These are phyloP conservation scores for Xylogone sp. DNA, from an alignment of 2,329 filamentous ascomycete genomes.

Conservation along the genomic window DNA sequence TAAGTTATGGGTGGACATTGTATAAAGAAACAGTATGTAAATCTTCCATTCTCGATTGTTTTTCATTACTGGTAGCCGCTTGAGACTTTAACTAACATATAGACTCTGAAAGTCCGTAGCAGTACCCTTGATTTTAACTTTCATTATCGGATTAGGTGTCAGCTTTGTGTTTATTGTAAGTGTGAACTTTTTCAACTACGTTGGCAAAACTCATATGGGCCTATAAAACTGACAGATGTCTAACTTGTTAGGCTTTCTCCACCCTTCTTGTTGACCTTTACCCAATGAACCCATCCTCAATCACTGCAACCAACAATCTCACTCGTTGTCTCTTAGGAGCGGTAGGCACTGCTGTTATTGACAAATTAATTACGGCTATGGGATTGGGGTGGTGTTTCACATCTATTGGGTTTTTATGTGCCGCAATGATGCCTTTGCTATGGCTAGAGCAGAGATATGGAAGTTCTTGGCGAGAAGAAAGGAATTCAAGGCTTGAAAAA, in stretches of 20 bases:
- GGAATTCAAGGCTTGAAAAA: not conserved
- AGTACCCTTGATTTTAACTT: conserved; percentile 8
- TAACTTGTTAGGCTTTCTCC: conserved; percentile 1
- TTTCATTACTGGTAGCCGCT: not conserved
- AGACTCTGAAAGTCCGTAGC: conserved; percentile 1
- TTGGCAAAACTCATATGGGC: not conserved
- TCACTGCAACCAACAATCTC: conserved; percentile 6
- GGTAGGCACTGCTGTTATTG: conserved; percentile 2
- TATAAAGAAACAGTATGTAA: conserved; percentile 1
- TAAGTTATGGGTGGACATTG: conserved; percentile 8
- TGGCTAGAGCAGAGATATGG: conserved; percentile 5
- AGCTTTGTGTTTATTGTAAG: conserved; percentile 5
- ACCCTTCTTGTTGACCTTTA: conserved; percentile 9
- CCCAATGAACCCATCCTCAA: conserved; percentile 2
- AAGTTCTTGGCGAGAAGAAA: conserved; percentile 5
- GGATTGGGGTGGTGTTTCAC: conserved; percentile 13
- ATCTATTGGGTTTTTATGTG: conserved; percentile 2
- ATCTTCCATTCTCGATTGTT: too few relatives aligned
- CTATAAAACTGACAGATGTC: not conserved
- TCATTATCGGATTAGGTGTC: conserved; percentile 3
- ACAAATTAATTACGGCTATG: conserved; percentile 7
- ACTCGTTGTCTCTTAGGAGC: conserved; percentile 4
- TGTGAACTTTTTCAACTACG: not conserved
- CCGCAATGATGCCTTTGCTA: not conserved
- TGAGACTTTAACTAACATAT: not conserved